phyloP scores from a whole-genome alignment of 1,139 yeast genomes.

The Candida albicans region DNA sequence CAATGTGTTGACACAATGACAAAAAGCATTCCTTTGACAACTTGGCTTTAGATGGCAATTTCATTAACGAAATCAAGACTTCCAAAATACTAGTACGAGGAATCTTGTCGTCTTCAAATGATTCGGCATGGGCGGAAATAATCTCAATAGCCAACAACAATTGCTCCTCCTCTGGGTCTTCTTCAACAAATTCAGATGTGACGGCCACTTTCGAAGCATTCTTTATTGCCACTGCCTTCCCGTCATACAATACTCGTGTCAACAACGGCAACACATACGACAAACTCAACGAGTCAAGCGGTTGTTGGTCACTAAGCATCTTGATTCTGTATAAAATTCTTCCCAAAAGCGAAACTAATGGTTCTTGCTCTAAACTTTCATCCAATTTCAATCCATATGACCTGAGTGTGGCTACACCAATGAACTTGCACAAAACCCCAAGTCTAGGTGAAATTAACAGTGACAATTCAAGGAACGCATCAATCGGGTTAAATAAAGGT shows the following conservation, averaged over 20 bases:
- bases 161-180: constrained; percentile 88
- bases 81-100: constrained; percentile 68
- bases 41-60: constrained; percentile 75
- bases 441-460: constrained; percentile 46
- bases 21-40: constrained; percentile 79
- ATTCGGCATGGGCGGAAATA: constrained; percentile 72
- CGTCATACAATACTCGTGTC: constrained; percentile 60
- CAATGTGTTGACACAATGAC: constrained; percentile 71
- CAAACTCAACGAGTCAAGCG: constrained; percentile 67
- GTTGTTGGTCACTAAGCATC: constrained; percentile 68
- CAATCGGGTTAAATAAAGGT: constrained; percentile 23
- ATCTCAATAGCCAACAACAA: constrained; percentile 75
- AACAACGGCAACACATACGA: constrained; percentile 76
- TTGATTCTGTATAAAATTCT: constrained; percentile 75
- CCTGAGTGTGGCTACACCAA: constrained; percentile 72
- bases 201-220: constrained; percentile 49
- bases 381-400: constrained; percentile 45
- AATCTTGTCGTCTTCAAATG: constrained; percentile 61
- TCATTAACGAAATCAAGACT: constrained; percentile 65
- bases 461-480: constrained; percentile 47
- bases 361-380: constrained; percentile 47
- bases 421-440: constrained; percentile 48
- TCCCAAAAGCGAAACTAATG: constrained; percentile 54
- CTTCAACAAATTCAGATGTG: constrained; percentile 67
- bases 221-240: constrained; percentile 52